Conservation (phyloP, 2,329 filamentous ascomycete genomes). For the Fusarium pininemorale region DNA sequence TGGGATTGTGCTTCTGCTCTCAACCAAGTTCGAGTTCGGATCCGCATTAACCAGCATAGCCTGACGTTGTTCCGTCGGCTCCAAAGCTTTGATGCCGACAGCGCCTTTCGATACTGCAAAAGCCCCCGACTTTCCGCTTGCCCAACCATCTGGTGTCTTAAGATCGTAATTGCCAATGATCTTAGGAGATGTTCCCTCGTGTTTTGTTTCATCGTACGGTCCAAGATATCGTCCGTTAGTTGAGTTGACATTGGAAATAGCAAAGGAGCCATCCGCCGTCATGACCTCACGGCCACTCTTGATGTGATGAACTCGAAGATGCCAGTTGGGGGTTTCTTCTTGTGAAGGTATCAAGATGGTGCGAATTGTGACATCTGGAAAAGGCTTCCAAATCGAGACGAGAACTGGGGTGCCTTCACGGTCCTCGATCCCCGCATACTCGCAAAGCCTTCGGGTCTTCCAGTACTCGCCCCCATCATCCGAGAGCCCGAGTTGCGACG, state of each 20-base stretch:
- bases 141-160: constrained; percentile 62
- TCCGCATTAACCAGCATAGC: constrained; percentile 79
- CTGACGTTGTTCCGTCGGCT: constrained; percentile 56
- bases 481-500: constrained; percentile 78
- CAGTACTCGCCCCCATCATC: constrained; percentile 82
- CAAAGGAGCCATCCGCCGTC: constrained; percentile 80
- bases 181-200: constrained; percentile 62
- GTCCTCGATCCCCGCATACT: constrained; percentile 69
- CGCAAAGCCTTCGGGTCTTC: constrained; percentile 77
- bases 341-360: constrained; percentile 73
- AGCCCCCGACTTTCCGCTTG: constrained; percentile 59
- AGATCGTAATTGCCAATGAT: constrained; percentile 70
- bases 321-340: constrained; percentile 71
- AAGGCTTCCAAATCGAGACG: constrained; percentile 76
- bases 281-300: constrained; percentile 68
- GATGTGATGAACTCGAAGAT: constrained; percentile 72
- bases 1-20: constrained; percentile 76
- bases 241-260: constrained; percentile 66
- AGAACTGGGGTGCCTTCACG: constrained; percentile 66
- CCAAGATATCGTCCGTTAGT: constrained; percentile 60
- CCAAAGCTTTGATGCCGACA: constrained; percentile 66
- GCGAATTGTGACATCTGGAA: constrained; percentile 71
- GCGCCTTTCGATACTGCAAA: constrained; percentile 67
- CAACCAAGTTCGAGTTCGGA: constrained; percentile 80
- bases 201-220: constrained; percentile 54